Evolutionary conservation across 1,139 yeast genomes (phyloP).

Genomic region (Yamadazyma conglobata): DNA sequence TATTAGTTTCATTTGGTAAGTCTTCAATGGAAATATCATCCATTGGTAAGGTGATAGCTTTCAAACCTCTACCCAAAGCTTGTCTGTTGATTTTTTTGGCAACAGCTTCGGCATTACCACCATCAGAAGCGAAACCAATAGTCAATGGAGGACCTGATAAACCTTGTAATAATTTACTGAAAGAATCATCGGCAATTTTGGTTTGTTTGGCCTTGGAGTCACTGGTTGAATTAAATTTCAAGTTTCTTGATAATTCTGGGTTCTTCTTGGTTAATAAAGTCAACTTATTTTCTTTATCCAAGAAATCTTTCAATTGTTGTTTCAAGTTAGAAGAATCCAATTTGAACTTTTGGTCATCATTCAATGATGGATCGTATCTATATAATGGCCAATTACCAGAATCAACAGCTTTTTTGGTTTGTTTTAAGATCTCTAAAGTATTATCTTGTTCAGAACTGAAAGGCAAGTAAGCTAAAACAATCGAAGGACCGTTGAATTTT

Average conservation of each 20-base stretch:
- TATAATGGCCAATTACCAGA: conserved; percentile 96
- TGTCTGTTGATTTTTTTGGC: conserved; percentile 82
- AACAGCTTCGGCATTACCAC: conserved; percentile 84
- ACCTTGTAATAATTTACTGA: conserved; percentile 73
- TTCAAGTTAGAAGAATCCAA: conserved; percentile 82
- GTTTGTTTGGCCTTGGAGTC: conserved; percentile 60
- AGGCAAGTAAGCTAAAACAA: conserved; percentile 88
- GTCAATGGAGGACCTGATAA: conserved; percentile 92
- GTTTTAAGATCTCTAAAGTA: conserved; percentile 73
- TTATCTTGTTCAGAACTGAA: conserved; percentile 62
- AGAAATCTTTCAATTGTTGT: conserved; percentile 70
- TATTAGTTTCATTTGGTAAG: conserved; percentile 74
- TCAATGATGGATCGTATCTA: conserved; percentile 67
- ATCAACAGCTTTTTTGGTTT: conserved; percentile 87
- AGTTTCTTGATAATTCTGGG: conserved; percentile 76
- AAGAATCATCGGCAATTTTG: conserved; percentile 73
- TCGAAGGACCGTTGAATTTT: conserved; percentile 83
- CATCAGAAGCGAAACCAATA: conserved; percentile 89
- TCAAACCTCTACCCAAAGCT: conserved; percentile 83
- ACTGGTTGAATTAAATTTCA: conserved; percentile 58
- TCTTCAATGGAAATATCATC: conserved; percentile 84
- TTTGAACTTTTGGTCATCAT: conserved; percentile 53
- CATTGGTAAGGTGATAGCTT: conserved; percentile 73
- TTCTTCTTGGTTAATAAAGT: conserved; percentile 67
- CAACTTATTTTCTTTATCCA: conserved; percentile 86